phyloP scores from a whole-genome alignment of 1,139 yeast genomes.

The Lodderomyces elongisporus region DNA sequence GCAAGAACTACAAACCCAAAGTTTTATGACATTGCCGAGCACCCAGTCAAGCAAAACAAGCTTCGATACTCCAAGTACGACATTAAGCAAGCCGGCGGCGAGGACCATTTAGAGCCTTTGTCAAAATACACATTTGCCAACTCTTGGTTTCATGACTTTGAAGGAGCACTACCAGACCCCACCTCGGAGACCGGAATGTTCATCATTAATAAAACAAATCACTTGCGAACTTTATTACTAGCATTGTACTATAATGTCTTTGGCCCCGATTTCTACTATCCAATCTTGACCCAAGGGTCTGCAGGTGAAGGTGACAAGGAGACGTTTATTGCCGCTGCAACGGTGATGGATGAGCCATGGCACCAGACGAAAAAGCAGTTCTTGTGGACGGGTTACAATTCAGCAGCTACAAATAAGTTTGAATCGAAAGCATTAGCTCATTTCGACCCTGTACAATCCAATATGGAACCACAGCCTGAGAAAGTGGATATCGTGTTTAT shows the following conservation, averaged over 20 bases:
- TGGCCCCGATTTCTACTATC: conserved; percentile 58
- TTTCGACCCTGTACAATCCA: conserved; percentile 44
- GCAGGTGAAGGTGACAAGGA: conserved; percentile 75
- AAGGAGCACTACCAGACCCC: conserved; percentile 58
- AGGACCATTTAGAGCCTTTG: conserved; percentile 22
- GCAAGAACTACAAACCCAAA: conserved; percentile 46
- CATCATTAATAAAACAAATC: conserved; percentile 48
- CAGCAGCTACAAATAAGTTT: conserved; percentile 31
- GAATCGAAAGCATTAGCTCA: conserved; percentile 58
- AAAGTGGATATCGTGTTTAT: conserved; percentile 37
- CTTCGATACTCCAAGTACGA: conserved; percentile 33
- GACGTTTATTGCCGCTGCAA: conserved; percentile 62
- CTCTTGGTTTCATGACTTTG: conserved; percentile 48
- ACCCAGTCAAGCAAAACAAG: conserved; percentile 35
- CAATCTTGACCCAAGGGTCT: conserved; percentile 59
- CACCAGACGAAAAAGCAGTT: conserved; percentile 50
- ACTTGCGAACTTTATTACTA: conserved; percentile 45
- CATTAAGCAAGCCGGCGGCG: conserved; percentile 20
- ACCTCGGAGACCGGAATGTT: conserved; percentile 63
- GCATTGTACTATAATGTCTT: conserved; percentile 55
- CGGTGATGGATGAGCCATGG: conserved; percentile 43
- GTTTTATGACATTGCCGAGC: conserved; percentile 39
- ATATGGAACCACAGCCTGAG: conserved; percentile 8
- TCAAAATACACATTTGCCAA: conserved; percentile 29
- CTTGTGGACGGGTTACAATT: conserved; percentile 49